A percentile compares a stretch with the other conserved stretches of the same genome.
phyloP scores from a whole-genome alignment of 2,329 filamentous ascomycete genomes.

The Claviceps sp. region DNA sequence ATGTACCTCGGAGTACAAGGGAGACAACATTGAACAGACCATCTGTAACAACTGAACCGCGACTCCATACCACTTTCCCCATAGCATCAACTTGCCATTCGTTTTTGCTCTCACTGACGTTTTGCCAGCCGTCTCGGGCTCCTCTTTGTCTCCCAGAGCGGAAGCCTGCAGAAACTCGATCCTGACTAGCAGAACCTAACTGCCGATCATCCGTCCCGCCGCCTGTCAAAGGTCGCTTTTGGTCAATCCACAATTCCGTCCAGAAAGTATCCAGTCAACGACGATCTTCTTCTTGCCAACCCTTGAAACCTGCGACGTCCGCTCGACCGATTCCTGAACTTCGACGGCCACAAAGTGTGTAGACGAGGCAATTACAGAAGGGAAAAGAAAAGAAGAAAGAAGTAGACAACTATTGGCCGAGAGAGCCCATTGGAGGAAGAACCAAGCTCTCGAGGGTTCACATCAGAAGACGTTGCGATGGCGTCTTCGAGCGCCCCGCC shows the following conservation, averaged over 20 bases:
- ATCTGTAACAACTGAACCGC: background rate
- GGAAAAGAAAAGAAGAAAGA: background rate
- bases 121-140: background rate
- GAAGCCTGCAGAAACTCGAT: background rate
- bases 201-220: background rate
- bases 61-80: background rate
- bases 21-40: background rate
- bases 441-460: background rate
- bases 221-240: background rate
- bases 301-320: background rate
- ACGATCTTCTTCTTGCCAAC: background rate
- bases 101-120: background rate
- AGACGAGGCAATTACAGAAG: background rate
- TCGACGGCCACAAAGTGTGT: background rate
- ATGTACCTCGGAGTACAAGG: background rate
- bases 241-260: background rate
- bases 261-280: conserved; percentile 3
- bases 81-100: background rate
- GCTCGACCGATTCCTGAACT: background rate
- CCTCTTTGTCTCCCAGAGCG: background rate
- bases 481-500: conserved; percentile 5
- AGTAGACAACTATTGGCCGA: background rate
- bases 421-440: background rate
- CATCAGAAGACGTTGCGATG: conserved; percentile 2
- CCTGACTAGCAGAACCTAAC: no score